These are phyloP conservation scores for Starmerella potacharoeniae DNA, from an alignment of 805 yeast genomes.

Conservation along the genomic window DNA sequence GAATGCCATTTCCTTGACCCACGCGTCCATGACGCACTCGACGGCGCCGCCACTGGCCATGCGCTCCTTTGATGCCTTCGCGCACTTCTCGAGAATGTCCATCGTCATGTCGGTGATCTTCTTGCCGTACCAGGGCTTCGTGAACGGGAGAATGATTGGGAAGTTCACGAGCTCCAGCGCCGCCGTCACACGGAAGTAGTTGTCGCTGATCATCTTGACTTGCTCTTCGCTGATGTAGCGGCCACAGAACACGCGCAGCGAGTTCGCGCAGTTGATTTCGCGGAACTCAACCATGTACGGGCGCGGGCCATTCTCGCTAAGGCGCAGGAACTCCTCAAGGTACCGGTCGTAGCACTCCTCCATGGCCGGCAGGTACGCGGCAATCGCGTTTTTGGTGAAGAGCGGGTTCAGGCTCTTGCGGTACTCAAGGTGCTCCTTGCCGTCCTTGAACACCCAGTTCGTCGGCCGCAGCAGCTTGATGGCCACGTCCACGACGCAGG, in stretches of 20 bases:
- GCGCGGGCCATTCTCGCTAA: slow-evolving; percentile 43
- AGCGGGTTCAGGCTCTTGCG: slow-evolving; percentile 82
- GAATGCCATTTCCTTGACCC: slow-evolving; percentile 78
- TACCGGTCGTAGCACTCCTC: slow-evolving; percentile 78
- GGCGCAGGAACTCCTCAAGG: slow-evolving; percentile 50
- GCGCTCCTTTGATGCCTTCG: slow-evolving; percentile 72
- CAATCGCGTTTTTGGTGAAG: slow-evolving; percentile 74
- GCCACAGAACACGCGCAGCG: slow-evolving; percentile 91
- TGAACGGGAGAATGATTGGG: slow-evolving; percentile 90
- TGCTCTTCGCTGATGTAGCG: slow-evolving; percentile 87
- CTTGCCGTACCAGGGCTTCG: slow-evolving; percentile 97
- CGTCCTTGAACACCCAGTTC: slow-evolving; percentile 96
- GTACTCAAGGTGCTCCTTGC: slow-evolving; percentile 89
- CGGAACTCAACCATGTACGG: slow-evolving; percentile 88
- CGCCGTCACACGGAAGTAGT: slow-evolving; percentile 83
- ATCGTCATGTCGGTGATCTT: slow-evolving; percentile 86
- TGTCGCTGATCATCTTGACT: slow-evolving; percentile 78
- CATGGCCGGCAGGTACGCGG: slow-evolving; percentile 70
- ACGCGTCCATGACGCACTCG: slow-evolving; percentile 86
- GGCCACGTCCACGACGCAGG: slow-evolving; percentile 97
- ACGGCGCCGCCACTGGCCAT: slow-evolving; percentile 69
- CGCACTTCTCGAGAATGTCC: slow-evolving; percentile 82
- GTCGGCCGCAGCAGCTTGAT: slow-evolving; percentile 84
- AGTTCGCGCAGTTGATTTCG: slow-evolving; percentile 90
- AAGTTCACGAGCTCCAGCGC: slow-evolving; percentile 95